phyloP scores from a whole-genome alignment of 2,329 filamentous ascomycete species.

The Cordyceps farinosa region DNA sequence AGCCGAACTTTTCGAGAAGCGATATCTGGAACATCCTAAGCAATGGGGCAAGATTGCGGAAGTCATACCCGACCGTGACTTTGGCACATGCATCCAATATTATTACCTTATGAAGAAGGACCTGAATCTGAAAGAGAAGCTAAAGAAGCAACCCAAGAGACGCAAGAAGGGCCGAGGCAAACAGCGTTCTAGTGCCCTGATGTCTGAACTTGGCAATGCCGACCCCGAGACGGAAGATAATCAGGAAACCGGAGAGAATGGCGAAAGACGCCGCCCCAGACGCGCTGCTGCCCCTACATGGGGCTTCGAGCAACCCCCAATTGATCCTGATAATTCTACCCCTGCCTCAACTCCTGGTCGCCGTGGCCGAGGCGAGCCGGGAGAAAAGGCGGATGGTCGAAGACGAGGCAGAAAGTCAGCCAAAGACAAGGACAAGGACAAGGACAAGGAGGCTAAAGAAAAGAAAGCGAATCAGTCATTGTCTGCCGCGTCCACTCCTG shows the following conservation, averaged over 20 bases:
- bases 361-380: conserved; percentile 43
- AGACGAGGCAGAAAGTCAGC: conserved; percentile 36
- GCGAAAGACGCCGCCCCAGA: conserved; percentile 58
- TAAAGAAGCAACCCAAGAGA: conserved; percentile 60
- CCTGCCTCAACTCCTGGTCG: conserved; percentile 56
- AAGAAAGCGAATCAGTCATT: conserved; percentile 42
- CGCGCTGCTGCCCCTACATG: conserved; percentile 69
- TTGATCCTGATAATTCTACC: conserved; percentile 59
- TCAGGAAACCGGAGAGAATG: conserved; percentile 55
- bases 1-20: conserved; percentile 65
- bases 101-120: conserved; percentile 79
- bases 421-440: conserved; percentile 33
- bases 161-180: conserved; percentile 57
- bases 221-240: conserved; percentile 55
- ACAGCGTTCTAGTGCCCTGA: conserved; percentile 59
- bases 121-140: conserved; percentile 72
- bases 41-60: conserved; percentile 78
- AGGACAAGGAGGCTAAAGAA: conserved; percentile 35
- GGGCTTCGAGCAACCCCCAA: conserved; percentile 56
- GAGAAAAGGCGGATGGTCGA: conserved; percentile 45
- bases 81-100: conserved; percentile 78
- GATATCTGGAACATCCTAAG: conserved; percentile 73
- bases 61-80: conserved; percentile 63
- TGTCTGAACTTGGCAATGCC: conserved; percentile 61
- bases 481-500: conserved; percentile 42